A percentile compares a stretch with the other conserved stretches of the same genome.
phyloP scores from a whole-genome alignment of 1,139 yeast genomes.

The Hansenula lynferdii region DNA sequence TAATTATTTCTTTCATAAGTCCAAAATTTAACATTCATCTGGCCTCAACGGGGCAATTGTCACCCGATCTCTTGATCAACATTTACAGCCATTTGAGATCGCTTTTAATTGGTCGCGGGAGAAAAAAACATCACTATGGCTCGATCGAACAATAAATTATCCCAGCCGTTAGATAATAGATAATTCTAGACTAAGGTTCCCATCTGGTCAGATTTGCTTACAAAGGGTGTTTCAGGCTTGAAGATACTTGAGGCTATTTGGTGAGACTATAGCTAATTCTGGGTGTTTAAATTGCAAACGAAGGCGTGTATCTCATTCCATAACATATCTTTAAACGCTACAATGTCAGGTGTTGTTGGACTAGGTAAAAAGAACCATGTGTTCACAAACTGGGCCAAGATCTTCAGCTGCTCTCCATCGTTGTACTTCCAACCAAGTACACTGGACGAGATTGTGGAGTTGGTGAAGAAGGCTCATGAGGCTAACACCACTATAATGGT shows the following conservation, averaged over 20 bases:
- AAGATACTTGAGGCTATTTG: too few relatives aligned
- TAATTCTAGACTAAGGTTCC: too few relatives aligned
- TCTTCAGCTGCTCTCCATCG: slow-evolving; percentile 72
- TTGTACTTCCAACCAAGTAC: slow-evolving; percentile 71
- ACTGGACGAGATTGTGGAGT: slow-evolving; percentile 55
- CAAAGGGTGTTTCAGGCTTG: too few relatives aligned
- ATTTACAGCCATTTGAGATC: background rate
- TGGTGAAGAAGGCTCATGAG: slow-evolving; percentile 62
- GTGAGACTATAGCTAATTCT: too few relatives aligned
- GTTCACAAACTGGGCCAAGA: slow-evolving; percentile 84
- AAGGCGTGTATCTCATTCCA: too few relatives aligned
- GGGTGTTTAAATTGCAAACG: too few relatives aligned
- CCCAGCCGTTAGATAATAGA: background rate
- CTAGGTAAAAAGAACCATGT: slow-evolving; percentile 23
- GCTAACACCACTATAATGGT: slow-evolving; percentile 67
- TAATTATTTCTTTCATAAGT: too few relatives aligned
- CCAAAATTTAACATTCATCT: too few relatives aligned
- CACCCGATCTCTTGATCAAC: background rate
- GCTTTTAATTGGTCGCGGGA: slow-evolving; percentile 1
- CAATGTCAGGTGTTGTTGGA: slow-evolving; percentile 14
- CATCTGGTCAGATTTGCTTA: too few relatives aligned
- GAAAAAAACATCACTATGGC: background rate
- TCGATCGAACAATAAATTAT: background rate
- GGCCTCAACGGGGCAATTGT: too few relatives aligned
- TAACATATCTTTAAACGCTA: too few relatives aligned